Percentiles rank a stretch among this genome's conserved stretches.
Conservation (phyloP, 2,329 filamentous ascomycete species). For the Colletotrichum acutatum region DNA sequence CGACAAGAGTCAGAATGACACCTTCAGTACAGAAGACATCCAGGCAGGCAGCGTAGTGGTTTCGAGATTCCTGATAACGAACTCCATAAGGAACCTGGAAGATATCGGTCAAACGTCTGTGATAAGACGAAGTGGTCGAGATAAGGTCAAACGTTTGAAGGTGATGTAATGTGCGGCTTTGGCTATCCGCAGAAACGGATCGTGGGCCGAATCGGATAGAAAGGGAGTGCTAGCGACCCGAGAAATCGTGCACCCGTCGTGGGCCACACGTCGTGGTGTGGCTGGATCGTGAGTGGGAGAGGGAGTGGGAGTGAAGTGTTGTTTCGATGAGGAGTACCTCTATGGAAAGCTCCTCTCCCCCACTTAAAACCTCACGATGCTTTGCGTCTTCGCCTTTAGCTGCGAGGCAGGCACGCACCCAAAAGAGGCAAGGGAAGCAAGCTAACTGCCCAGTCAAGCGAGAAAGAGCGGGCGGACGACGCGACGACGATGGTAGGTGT, state of each 20-base stretch:
- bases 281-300: background rate
- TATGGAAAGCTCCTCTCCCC: background rate
- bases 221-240: background rate
- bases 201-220: background rate
- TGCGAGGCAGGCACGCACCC: conserved; percentile 21
- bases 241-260: background rate
- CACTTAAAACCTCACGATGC: conserved; percentile 21
- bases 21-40: background rate
- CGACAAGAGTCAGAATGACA: background rate
- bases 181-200: background rate
- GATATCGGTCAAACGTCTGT: background rate
- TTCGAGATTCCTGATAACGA: background rate
- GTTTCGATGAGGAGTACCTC: background rate
- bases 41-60: background rate
- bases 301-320: background rate
- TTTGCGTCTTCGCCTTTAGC: conserved; percentile 9
- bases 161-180: background rate
- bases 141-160: background rate
- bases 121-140: conserved; percentile 10
- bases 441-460: conserved; percentile 7
- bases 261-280: conserved; percentile 7
- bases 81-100: background rate
- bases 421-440: conserved; percentile 9
- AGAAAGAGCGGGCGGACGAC: conserved; percentile 7
- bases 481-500: conserved; percentile 19